A percentile compares a stretch with the other conserved stretches of the same genome.
Conservation (phyloP, 2,329 filamentous ascomycete genomes). For the Sporothrix pallida region DNA sequence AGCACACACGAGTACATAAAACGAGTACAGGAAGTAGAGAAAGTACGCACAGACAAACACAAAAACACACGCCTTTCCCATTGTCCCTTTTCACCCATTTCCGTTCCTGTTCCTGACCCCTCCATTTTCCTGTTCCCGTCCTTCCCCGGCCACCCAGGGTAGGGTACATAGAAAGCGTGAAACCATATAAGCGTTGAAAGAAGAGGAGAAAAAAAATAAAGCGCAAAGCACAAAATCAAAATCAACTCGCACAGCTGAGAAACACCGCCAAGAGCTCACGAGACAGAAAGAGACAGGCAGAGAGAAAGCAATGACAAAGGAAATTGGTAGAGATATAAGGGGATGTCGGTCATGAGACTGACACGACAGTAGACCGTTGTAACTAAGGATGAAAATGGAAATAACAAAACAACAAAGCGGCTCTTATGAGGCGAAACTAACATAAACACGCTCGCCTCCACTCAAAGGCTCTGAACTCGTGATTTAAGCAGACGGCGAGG, state of each 20-base stretch:
- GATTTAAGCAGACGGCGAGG: conserved; percentile 11
- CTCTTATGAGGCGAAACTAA: conserved; percentile 5
- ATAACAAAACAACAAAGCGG: not conserved
- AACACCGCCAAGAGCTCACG: not conserved
- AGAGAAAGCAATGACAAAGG: conserved; percentile 16
- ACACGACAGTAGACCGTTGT: not conserved
- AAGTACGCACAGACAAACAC: not conserved
- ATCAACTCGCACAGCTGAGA: not conserved
- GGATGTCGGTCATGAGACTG: not conserved
- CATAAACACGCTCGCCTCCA: too few species aligned
- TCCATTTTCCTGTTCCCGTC: conserved; percentile 7
- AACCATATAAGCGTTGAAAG: not conserved
- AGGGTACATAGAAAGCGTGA: conserved; percentile 15
- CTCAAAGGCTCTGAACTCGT: too few species aligned
- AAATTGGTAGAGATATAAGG: not conserved
- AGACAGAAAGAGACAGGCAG: not conserved
- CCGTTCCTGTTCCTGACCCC: not conserved
- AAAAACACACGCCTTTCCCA: not conserved
- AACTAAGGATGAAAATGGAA: not conserved
- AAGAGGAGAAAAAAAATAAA: too few species aligned
- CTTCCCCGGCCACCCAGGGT: conserved; percentile 4
- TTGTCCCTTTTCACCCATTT: not conserved
- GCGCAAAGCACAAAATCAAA: not conserved
- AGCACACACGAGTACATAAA: too few species aligned
- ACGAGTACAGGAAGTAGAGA: too few species aligned